Percentiles rank a stretch among this genome's conserved stretches.
Evolutionary conservation across 768 basidiomycete genomes (phyloP).

Genomic region (Xanthoconium stramineum): DNA sequence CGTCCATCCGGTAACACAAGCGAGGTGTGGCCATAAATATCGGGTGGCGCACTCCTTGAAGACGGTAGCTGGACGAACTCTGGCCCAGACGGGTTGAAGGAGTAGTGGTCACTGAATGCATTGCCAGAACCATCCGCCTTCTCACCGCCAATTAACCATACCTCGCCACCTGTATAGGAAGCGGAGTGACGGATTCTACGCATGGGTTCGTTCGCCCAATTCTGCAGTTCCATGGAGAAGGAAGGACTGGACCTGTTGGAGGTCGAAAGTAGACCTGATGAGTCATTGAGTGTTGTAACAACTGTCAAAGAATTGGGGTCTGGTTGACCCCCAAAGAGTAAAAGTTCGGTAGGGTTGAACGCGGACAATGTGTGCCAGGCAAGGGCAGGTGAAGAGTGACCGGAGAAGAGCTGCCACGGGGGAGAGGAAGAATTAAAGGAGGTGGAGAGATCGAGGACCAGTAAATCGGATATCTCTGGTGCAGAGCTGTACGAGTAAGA

Average conservation of each 20-base stretch:
- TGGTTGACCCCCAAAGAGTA: conserved; percentile 77
- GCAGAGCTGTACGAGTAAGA: conserved; percentile 71
- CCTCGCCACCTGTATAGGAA: conserved; percentile 45
- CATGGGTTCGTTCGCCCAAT: conserved; percentile 65
- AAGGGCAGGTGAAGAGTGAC: conserved; percentile 53
- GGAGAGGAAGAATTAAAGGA: conserved; percentile 60
- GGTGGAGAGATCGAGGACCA: conserved; percentile 61
- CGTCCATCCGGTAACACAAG: conserved; percentile 66
- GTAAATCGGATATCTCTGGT: conserved; percentile 66
- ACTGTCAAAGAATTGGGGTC: conserved; percentile 54
- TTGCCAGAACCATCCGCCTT: conserved; percentile 74
- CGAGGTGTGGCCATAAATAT: conserved; percentile 69
- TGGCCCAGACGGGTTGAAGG: conserved; percentile 49
- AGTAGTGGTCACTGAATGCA: conserved; percentile 61
- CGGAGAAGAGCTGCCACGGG: conserved; percentile 63
- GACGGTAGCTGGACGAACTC: conserved; percentile 56
- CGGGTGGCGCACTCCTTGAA: conserved; percentile 53
- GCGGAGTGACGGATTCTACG: conserved; percentile 77
- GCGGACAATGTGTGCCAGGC: conserved; percentile 82
- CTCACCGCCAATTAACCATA: conserved; percentile 78
- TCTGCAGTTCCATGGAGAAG: conserved; percentile 46
- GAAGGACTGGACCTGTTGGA: conserved; percentile 34
- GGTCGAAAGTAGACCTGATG: conserved; percentile 55
- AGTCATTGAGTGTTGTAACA: conserved; percentile 55
- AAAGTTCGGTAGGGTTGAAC: conserved; percentile 47